Evolutionary conservation across 192 early-diverging fungal genomes (phyloP).

Genomic region (Diversispora epigaea): DNA sequence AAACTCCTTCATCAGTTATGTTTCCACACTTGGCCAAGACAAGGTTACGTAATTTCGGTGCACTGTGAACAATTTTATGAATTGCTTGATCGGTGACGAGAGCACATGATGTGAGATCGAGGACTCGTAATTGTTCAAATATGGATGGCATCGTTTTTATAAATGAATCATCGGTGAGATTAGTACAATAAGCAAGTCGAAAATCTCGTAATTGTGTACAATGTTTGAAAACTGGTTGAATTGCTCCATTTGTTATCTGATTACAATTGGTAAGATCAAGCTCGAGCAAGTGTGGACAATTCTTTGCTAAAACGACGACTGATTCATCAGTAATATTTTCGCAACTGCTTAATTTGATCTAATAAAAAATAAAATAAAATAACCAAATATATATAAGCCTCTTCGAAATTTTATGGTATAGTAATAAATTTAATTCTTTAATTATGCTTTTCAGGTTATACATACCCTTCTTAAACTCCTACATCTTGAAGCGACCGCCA

Average conservation of each 20-base stretch:
- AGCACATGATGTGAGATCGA: conserved; percentile 50
- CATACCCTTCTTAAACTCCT: conserved; percentile 52
- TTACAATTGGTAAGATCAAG: conserved; percentile 55
- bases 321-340: conserved; percentile 48
- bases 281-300: conserved; percentile 55
- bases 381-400: neutral
- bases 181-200: conserved; percentile 41
- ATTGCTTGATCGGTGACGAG: conserved; percentile 52
- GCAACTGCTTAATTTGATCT: conserved; percentile 61
- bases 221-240: conserved; percentile 45
- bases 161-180: conserved; percentile 45
- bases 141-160: conserved; percentile 31
- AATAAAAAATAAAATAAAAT: conserved; percentile 11
- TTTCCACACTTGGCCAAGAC: conserved; percentile 55
- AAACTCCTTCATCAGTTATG: conserved; percentile 53
- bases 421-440: neutral
- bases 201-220: conserved; percentile 53
- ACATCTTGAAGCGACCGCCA: conserved; percentile 47
- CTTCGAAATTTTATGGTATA: too few relatives aligned
- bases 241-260: conserved; percentile 47
- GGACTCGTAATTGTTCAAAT: conserved; percentile 54
- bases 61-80: conserved; percentile 45
- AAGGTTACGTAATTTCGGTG: conserved; percentile 55
- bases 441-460: conserved; percentile 1
- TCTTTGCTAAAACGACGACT: conserved; percentile 45